Evolutionary conservation across 305 asterid genomes (phyloP), one percentile per base, ranked within the genome.

Genomic region (Fraxinus angustifolia): DNA sequence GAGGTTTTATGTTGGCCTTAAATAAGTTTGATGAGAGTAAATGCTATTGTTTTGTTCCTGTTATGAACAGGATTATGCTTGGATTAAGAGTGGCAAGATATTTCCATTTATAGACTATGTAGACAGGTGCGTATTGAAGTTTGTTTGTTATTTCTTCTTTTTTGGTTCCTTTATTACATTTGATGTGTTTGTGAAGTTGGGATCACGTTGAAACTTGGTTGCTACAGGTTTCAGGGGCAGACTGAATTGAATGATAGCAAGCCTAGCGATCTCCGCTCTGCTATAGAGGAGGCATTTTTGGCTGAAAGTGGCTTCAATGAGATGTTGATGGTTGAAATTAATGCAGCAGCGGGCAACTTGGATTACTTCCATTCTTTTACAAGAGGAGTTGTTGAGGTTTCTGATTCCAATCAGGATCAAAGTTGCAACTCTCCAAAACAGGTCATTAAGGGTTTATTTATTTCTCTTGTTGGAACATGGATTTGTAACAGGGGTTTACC

Each of bases 271-370:
- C 91, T 94, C 79, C 90, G 93, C 42, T 91, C 98, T 79, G 98
- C 99, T 79, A 94, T 94, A 77, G 98, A 96, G 83, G 99, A 96
- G 87, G 99, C 98, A 17, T 93, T 91, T 84, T 89, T 94, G 42
- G 94, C 96, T 17, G 99, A 94, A 82, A 90, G 85, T 87, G 98
- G 97, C 48, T 90, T 93, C 89, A 87, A 85, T 77, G 99, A 94
- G 87, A 93, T 93, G 98, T 83, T 93, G 91, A 91, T 90, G 93
- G 92, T 91, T 48, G 98, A 93, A 91, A 90, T 96, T 77, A 92
- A 89, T 83, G 97, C 97, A 30, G 99, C 97, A 48, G 95, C 97
- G 79, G 98, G 98, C 78, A 93, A 92, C 87, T 81, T 90, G 75
- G 93, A 90, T 79, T 90, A 94, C 87, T 88, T 93, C 34, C 91